Conservation (phyloP, 202 grass and related monocot genomes). For the Panicum virgatum region DNA sequence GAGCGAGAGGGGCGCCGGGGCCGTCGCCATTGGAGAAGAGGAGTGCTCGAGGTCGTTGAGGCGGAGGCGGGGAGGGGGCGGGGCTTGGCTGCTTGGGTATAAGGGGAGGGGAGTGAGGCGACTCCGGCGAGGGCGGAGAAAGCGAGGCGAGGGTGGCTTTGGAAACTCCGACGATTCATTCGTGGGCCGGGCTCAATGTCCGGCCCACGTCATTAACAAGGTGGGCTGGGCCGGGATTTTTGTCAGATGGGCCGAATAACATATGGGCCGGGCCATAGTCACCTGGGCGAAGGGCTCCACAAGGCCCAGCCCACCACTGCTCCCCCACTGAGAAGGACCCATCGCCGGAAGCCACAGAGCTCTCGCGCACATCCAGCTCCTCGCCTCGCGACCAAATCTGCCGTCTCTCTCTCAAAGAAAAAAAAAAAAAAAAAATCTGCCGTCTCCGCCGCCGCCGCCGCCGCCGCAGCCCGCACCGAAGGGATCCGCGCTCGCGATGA, state of each 20-base stretch:
- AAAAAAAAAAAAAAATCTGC: too few relatives aligned
- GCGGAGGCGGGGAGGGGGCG: conserved; percentile 3
- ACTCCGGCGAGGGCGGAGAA: conserved; percentile 36
- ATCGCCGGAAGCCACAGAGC: background rate
- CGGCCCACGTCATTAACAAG: background rate
- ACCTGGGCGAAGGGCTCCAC: background rate
- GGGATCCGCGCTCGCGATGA: conserved; percentile 46
- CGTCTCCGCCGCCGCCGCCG: conserved; percentile 14
- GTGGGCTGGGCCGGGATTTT: too few relatives aligned
- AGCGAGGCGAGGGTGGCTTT: conserved; percentile 34
- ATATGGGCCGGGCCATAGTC: too few relatives aligned
- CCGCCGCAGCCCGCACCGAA: background rate
- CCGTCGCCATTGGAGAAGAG: conserved; percentile 53
- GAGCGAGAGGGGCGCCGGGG: conserved; percentile 47
- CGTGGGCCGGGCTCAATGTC: background rate
- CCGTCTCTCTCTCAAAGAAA: too few relatives aligned
- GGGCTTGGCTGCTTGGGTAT: conserved; percentile 25
- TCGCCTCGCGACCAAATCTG: conserved; percentile 46
- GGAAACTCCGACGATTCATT: conserved; percentile 39
- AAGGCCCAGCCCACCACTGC: background rate
- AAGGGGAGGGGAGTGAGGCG: background rate
- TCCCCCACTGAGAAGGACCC: background rate
- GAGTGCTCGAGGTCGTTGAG: conserved; percentile 19
- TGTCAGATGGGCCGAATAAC: too few relatives aligned
- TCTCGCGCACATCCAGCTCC: background rate